Percentiles rank a stretch among this genome's conserved stretches.
These are phyloP conservation scores for Coprinellus micaceus DNA, from an alignment of 768 basidiomycete genomes.

Conservation along the genomic window DNA sequence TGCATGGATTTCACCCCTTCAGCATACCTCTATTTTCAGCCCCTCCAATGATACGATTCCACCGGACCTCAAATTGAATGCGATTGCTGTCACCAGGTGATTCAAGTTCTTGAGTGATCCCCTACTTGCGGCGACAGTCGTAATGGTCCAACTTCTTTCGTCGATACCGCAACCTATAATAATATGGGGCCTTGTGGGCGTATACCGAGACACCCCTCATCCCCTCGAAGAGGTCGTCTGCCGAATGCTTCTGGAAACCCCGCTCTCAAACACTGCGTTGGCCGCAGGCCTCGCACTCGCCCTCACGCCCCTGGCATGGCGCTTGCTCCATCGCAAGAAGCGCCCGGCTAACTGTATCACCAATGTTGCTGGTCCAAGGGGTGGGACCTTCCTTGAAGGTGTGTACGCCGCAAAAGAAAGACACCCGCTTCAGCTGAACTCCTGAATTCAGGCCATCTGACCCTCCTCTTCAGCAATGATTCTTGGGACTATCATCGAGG, in stretches of 20 bases:
- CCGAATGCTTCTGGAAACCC: not conserved
- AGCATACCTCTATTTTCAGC: constrained; percentile 3
- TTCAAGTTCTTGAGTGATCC: too few relatives aligned
- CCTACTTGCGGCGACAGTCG: not conserved
- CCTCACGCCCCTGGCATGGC: not conserved
- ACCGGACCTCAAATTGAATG: too few relatives aligned
- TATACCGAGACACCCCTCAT: not conserved
- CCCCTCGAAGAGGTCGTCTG: not conserved
- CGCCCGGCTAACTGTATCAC: not conserved
- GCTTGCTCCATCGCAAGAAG: not conserved
- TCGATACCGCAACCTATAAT: not conserved
- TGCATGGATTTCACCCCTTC: too few relatives aligned
- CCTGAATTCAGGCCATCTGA: not conserved
- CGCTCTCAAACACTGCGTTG: not conserved
- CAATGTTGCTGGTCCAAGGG: not conserved
- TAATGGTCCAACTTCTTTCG: not conserved
- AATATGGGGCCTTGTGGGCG: not conserved
- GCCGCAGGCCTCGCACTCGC: not conserved
- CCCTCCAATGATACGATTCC: not conserved
- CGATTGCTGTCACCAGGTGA: not conserved
- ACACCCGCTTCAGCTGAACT: not conserved
- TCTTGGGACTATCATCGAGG: not conserved
- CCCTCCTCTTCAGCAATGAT: not conserved
- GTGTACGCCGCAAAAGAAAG: not conserved
- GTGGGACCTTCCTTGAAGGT: not conserved